Base-by-base conservation (phyloP, 148 eudicot genomes). In the Fallopia convolvulus region DNA sequence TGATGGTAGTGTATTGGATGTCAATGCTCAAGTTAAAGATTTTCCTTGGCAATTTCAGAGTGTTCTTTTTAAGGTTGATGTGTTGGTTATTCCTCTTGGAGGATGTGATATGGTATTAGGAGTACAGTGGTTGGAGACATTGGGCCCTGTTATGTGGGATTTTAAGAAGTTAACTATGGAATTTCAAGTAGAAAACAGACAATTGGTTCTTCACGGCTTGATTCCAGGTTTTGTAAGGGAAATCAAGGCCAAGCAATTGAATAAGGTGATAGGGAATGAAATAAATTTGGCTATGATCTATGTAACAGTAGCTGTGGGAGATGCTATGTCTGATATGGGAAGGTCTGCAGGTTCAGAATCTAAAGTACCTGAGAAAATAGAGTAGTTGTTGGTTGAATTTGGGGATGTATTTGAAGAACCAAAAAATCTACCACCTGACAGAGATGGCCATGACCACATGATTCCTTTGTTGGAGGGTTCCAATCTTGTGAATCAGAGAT, bases 261-360 rank as follows among this genome's bases (percentile, higher is more conserved):
- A 4, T 3, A 63, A 11, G 0, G 0, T 21, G 0, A 2, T 0
- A 0, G 32, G 3, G 0, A 1, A 20, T 11, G 70, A 12, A 0
- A 0, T 11, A 0, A 1, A 63, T 1, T 9, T 49, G 7, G 12
- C 3, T 2, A 20, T 44, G 33, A 0, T 18, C 0, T 15, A 18
- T 13, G 70, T 63, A 42, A 3, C 0, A 1, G 13, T 11, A 1
- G 6, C 0, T n/a, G n/a, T n/a, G n/a, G n/a, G n/a, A n/a, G n/a
- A n/a, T n/a, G n/a, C n/a, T n/a, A n/a, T n/a, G n/a, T n/a, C n/a
- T n/a, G n/a, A n/a, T n/a, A n/a, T n/a, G n/a, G n/a, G n/a, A n/a
- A n/a, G n/a, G n/a, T n/a, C n/a, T n/a, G n/a, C n/a, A n/a, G n/a
- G n/a, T n/a, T n/a, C n/a, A n/a, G n/a, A n/a, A n/a, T n/a, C n/a